phyloP scores from a whole-genome alignment of 176 grass and related monocot genomes.

The Sorghum bicolor region Sorghum_bicolor_NCBIv3 NC_012871.2:74439001-74439500 shows the following conservation, averaged over 20 bases:
- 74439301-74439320: background rate
- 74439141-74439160: background rate
- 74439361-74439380: too few relatives aligned
- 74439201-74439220: background rate
- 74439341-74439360: background rate
- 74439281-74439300: background rate
- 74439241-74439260: background rate
- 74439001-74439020: slow-evolving; percentile 96
- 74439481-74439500: too few relatives aligned
- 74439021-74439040: slow-evolving; percentile 94
- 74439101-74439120: background rate
- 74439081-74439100: background rate
- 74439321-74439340: background rate
- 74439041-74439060: slow-evolving; percentile 76
- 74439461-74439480: too few relatives aligned
- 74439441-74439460: too few relatives aligned
- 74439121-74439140: background rate
- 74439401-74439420: too few relatives aligned
- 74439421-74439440: too few relatives aligned
- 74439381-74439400: too few relatives aligned
- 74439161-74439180: background rate
- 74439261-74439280: background rate
- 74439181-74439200: background rate
- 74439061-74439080: slow-evolving; percentile 13
- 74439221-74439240: background rate